Evolutionary conservation across 2,329 filamentous ascomycete genomes (phyloP), one percentile per base, ranked within the genome.

Genomic region (Alternaria ventricosa): DNA sequence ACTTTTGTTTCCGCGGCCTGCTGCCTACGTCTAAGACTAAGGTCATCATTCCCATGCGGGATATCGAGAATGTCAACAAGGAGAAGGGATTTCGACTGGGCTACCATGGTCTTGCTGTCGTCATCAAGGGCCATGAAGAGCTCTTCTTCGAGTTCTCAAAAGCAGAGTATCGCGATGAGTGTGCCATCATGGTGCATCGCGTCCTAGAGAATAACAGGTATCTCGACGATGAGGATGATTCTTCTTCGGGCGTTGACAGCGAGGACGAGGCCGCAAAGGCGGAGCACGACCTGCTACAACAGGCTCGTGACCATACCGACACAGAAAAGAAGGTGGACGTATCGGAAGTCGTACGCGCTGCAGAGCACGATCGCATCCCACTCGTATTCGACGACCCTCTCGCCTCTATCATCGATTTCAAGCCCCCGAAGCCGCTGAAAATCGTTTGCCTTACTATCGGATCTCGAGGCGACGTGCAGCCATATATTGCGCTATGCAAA

Each of bases 361-460:
- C 73, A 12, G 76, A 80, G 9, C 69, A 73, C 18, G 90, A 91
- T 57, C 87, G 88, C 0, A 90, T 92, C 1, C 90, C 93, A 0
- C 92, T 97, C 41, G 82, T 95, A 2, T 97, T 97, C 70, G 96
- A 98, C 75, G 95, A 98, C 72, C 90, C 92, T 9, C 89, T 90
- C 69, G 92, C 93, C 5, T 97, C 94, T 0, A 91, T 97, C 61
- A 86, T 97, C 66, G 93, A 96, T 70, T 97, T 97, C 82, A 97
- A 97, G 80, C 95, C 96, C 0, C 82, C 88, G 2, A 86, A 92
- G 70, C 85, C 94, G 3, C 83, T 99, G 77, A 90, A 86, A 20
- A 92, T 99, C 63, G 97, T 95, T 2, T 99, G 96, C 77, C 84
- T 99, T 41, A 99, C 96, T 0, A 99, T 99, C 66, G 96, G 96